Evolutionary conservation across 2,329 filamentous ascomycete genomes (phyloP), one percentile per base, ranked within the genome.

Genomic region (Stachybotrys chlorohalonatus): DNA sequence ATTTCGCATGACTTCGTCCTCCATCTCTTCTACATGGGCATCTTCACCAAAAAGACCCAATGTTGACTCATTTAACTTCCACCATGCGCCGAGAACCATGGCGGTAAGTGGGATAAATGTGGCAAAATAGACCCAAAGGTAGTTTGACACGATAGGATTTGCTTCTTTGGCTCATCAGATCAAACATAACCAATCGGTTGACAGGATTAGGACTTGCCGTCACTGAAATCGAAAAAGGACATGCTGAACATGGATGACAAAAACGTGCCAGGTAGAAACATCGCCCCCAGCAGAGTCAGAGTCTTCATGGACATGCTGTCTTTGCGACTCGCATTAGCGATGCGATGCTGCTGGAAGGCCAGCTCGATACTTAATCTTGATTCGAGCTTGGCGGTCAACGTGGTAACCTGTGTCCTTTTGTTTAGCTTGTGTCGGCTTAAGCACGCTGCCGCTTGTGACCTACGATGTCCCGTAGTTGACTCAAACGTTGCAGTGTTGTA

Each of bases 311-410:
- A 31, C 11, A 46, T 30, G 9, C 53, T 81, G 65, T 84, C 81
- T 13, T 81, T 75, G 66, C 83, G 84, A 61, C 79, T 80, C 13
- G 79, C 79, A 61, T 84, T 78, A 3, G 81, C 80, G 54, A 84
- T 74, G 31, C 80, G 74, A 15, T 80, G 75, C 65, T 84, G 81
- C 60, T 83, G 80, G 55, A 77, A 78, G 6, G 81, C 81, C 66
- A 83, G 85, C 64, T 84, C 76, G 51, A 86, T 77, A 60, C 82
- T 84, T 55, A 86, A 75, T 56, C 83, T 80, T 5, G 80, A 82
- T 64, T 85, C 83, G 54, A 82, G 80, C 68, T 85, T 82, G 5
- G 82, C 80, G 64, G 85, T 84, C 65, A 85, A 82, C 65, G 84
- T 85, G 67, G 85, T 85, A 8, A 86, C 70, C 81, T 84, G 54